phyloP scores from a whole-genome alignment of 352 stramenopile genomes.

The Phytopythium kandeliae region DNA sequence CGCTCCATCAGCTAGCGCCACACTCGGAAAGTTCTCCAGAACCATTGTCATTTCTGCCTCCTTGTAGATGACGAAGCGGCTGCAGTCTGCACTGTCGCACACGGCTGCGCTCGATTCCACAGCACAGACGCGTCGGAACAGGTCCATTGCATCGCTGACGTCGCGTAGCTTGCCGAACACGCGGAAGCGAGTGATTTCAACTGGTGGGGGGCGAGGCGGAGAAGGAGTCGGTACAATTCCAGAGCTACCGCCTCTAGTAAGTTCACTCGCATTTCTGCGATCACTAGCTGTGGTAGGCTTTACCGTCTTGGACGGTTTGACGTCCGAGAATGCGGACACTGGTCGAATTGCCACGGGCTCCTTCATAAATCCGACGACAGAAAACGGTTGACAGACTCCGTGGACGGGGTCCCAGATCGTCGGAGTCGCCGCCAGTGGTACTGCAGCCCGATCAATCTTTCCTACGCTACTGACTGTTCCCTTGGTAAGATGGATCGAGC shows the following conservation, averaged over 20 bases:
- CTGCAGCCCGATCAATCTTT: too few species aligned
- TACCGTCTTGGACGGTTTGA: constrained; percentile 9
- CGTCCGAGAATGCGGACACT: constrained; percentile 10
- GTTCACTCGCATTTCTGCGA: not conserved
- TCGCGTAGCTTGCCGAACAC: constrained; percentile 73
- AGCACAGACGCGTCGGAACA: constrained; percentile 65
- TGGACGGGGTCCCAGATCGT: constrained; percentile 71
- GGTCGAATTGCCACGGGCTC: constrained; percentile 16
- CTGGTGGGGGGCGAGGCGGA: not conserved
- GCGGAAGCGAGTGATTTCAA: constrained; percentile 47
- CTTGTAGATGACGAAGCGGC: constrained; percentile 72
- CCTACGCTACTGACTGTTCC: too few species aligned
- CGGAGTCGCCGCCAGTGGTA: constrained; percentile 11
- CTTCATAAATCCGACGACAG: constrained; percentile 58
- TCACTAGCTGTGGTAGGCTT: constrained; percentile 13
- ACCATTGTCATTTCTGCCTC: constrained; percentile 80
- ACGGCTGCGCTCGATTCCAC: constrained; percentile 29
- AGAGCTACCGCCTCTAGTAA: not conserved
- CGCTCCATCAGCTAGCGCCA: not conserved
- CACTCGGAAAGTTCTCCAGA: constrained; percentile 56
- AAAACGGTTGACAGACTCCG: constrained; percentile 68
- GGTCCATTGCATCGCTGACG: constrained; percentile 43
- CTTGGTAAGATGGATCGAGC: constrained; percentile 12
- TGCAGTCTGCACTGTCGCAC: constrained; percentile 28
- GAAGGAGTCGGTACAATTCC: not conserved